Base-by-base conservation (phyloP, 2,329 filamentous ascomycete genomes). In the Fusarium guadeloupense region DNA sequence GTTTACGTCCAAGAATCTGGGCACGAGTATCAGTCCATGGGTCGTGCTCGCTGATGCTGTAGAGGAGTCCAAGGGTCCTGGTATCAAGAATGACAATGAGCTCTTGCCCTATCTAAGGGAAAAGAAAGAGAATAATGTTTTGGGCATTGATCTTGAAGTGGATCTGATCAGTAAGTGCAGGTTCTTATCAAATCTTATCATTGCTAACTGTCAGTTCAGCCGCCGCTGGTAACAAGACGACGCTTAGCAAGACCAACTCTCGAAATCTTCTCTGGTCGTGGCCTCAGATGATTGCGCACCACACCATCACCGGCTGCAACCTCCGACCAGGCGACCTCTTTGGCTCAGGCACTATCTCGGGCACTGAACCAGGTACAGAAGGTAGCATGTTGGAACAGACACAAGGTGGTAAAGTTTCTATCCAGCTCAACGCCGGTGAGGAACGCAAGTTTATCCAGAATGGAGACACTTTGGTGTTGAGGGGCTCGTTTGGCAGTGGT, bases 281-380 rank as follows among this genome's bases (percentile, higher is more conserved):
- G 78, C 84, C 89, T 1, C 92, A 95, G 72, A 93, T 94, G 90
- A 79, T 95, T 28, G 85, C 91, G 0, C 91, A 95, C 74, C 91
- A 95, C 73, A 88, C 89, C 4, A 84, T 92, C 54, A 89, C 87
- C 0, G 91, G 91, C 7, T 95, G 91, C 74, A 87, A 88, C 8
- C 82, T 95, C 76, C 83, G 86, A 6, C 82, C 87, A 0, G 91
- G 91, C 38, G 91, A 96, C 70, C 73, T 95, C 37, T 76, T 96
- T 1, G 91, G 91, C 3, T 91, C 88, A 1, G 91, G 91, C 8
- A 95, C 91, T 0, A 93, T 95, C 63, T 78, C 77, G 0, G 91
- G 91, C 6, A 83, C 85, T 6, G 79, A 87, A 57, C 37, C 75
- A 6, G 89, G 90, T 10, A 84, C 85, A 7, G 79, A 87, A 61